Conservation (phyloP, 1,284 basidiomycete species). For the Ustilago trichophora region DNA sequence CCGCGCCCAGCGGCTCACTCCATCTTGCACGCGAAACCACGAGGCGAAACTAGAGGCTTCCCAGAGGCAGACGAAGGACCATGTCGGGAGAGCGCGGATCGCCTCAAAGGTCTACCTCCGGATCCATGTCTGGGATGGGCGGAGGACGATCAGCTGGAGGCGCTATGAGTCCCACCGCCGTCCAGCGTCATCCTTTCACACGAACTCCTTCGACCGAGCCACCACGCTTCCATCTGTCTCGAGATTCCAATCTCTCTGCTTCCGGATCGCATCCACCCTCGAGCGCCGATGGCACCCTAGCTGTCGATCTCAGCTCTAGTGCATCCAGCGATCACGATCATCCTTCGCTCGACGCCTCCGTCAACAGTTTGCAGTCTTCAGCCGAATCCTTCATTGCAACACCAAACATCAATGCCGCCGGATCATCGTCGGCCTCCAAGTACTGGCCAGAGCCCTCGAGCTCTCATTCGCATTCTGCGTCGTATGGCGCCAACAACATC, state of each 20-base stretch:
- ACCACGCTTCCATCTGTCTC: conserved; percentile 32
- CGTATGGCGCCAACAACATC: conserved; percentile 1
- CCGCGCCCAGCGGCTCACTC: too few species aligned
- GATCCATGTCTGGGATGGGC: background rate
- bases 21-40: too few species aligned
- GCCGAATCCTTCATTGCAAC: conserved; percentile 8
- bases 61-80: too few species aligned
- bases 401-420: background rate
- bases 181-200: conserved; percentile 33
- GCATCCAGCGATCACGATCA: conserved; percentile 10
- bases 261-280: conserved; percentile 2
- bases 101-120: conserved; percentile 5
- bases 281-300: conserved; percentile 8
- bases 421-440: conserved; percentile 3
- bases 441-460: conserved; percentile 32
- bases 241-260: background rate
- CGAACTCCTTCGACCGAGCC: conserved; percentile 37
- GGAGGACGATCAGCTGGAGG: background rate
- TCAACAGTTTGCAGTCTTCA: conserved; percentile 10
- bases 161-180: conserved; percentile 4
- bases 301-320: conserved; percentile 22
- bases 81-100: conserved; percentile 17
- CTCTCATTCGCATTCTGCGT: conserved; percentile 1
- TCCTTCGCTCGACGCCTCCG: conserved; percentile 13
- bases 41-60: too few species aligned